These are phyloP conservation scores for Erodium moschatum DNA, from an alignment of 441 rosid genomes.

Conservation along the genomic window DNA sequence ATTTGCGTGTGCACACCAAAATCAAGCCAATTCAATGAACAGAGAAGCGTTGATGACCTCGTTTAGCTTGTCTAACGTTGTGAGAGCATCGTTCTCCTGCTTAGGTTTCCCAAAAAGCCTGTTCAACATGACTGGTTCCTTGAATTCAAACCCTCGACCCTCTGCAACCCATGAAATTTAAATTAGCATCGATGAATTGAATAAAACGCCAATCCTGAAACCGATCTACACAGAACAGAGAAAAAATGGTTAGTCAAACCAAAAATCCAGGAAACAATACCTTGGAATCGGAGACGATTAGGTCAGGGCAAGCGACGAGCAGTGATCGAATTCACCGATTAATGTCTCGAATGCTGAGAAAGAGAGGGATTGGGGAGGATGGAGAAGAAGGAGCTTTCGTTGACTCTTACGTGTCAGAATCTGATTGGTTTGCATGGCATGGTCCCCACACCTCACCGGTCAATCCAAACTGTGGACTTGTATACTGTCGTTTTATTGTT, in stretches of 20 bases:
- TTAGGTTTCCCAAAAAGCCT: conserved; percentile 78
- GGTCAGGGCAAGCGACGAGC: neutral
- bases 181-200: conserved; percentile 14
- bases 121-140: conserved; percentile 51
- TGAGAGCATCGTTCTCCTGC: conserved; percentile 61
- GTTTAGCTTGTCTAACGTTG: conserved; percentile 69
- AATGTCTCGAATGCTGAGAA: neutral
- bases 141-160: conserved; percentile 26
- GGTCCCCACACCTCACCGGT: neutral
- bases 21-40: neutral
- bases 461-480: neutral
- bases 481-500: neutral
- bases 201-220: conserved; percentile 20
- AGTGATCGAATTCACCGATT: neutral
- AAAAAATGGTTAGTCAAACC: neutral
- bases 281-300: neutral
- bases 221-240: conserved; percentile 10
- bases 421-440: neutral
- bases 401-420: neutral
- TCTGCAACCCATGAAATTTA: conserved; percentile 19
- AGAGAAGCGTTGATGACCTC: conserved; percentile 37
- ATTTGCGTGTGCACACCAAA: neutral
- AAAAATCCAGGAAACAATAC: neutral
- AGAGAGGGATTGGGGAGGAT: neutral
- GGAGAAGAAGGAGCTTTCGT: neutral